Evolutionary conservation across 805 yeast species (phyloP).

Genomic region (Suhomyces emberorum): DNA sequence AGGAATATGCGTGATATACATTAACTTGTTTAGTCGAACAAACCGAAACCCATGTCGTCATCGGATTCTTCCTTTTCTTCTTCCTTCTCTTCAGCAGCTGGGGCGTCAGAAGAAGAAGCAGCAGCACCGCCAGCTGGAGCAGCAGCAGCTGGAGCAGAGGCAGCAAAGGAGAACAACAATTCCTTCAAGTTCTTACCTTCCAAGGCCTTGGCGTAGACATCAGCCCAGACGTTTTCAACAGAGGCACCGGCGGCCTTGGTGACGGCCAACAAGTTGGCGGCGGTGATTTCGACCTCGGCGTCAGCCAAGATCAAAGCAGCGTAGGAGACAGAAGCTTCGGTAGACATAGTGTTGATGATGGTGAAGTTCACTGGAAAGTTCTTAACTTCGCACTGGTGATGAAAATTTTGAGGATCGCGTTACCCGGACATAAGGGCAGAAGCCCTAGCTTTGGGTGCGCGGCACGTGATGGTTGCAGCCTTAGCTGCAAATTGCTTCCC

Average conservation of each 20-base stretch:
- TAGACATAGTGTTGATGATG: slow-evolving; percentile 53
- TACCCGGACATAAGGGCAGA: slow-evolving; percentile 5
- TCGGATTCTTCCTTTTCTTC: slow-evolving; percentile 21
- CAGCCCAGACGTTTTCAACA: slow-evolving; percentile 82
- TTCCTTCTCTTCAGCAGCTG: slow-evolving; percentile 27
- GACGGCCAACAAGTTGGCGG: slow-evolving; percentile 78
- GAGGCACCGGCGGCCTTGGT: slow-evolving; percentile 80
- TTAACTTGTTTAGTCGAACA: slow-evolving; percentile 22
- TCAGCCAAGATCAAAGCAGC: slow-evolving; percentile 99
- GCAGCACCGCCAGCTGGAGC: slow-evolving; percentile 33
- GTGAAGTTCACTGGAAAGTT: neutral
- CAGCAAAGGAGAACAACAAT: slow-evolving; percentile 56
- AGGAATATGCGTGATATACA: neutral
- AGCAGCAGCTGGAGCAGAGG: slow-evolving; percentile 42
- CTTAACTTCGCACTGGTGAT: neutral
- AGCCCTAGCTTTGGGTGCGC: slow-evolving; percentile 5
- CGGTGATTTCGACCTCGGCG: slow-evolving; percentile 89
- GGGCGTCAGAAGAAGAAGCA: slow-evolving; percentile 48
- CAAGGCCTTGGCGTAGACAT: slow-evolving; percentile 84
- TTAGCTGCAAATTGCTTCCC: too few relatives aligned
- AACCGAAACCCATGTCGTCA: slow-evolving; percentile 33
- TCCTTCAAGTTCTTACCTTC: slow-evolving; percentile 82
- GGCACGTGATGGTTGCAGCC: neutral
- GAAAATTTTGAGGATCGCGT: neutral
- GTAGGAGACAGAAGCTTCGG: slow-evolving; percentile 91